These are phyloP conservation scores for Stephania yunnanensis DNA, from an alignment of 164 flowering plant species.

Conservation along the genomic window DNA sequence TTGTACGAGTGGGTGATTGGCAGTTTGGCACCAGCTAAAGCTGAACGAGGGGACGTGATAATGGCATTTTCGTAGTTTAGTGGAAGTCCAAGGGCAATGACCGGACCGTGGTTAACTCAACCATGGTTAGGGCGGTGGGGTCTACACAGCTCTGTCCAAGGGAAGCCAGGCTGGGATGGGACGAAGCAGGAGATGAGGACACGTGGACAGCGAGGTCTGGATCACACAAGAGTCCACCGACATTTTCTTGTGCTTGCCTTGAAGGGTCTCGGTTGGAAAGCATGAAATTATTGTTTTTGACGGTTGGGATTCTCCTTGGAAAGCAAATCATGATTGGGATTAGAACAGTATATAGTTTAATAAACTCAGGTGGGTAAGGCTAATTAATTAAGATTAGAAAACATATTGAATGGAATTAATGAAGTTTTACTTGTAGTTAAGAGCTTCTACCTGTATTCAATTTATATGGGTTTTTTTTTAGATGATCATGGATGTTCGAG, in stretches of 20 bases:
- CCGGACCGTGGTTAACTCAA: background rate
- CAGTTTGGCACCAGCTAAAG: background rate
- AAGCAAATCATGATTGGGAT: background rate
- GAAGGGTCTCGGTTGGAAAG: background rate
- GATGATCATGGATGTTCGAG: no score
- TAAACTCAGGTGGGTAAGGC: background rate
- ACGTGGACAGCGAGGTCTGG: background rate
- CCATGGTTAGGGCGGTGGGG: conserved; percentile 7
- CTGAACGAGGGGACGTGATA: background rate
- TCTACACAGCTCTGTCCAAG: conserved; percentile 1
- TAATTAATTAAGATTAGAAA: background rate
- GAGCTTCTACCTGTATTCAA: no score
- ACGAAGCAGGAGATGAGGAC: background rate
- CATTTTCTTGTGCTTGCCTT: background rate
- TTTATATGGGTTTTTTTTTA: background rate
- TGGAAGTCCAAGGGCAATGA: background rate
- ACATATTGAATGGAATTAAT: no score
- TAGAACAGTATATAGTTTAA: background rate
- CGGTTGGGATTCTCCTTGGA: background rate
- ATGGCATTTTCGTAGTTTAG: conserved; percentile 14
- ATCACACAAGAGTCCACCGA: background rate
- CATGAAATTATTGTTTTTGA: background rate
- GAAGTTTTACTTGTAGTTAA: no score
- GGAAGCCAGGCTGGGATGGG: background rate
- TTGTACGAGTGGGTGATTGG: background rate